phyloP scores from a whole-genome alignment of 306 rosid species.

The Acacia melanoxylon region DNA sequence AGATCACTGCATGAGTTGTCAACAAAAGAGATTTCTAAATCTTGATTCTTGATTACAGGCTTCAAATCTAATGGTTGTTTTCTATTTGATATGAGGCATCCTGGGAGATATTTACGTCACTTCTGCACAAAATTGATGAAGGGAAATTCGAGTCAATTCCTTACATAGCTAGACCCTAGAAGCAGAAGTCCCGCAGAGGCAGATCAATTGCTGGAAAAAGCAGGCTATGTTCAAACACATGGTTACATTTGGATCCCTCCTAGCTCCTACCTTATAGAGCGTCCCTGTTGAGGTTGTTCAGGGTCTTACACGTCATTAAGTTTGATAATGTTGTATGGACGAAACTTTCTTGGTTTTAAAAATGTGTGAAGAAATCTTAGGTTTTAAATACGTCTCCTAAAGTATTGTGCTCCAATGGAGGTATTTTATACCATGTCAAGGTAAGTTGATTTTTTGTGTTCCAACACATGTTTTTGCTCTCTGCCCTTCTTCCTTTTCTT shows the following conservation, averaged over 20 bases:
- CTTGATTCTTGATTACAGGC: conserved; percentile 13
- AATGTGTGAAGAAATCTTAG: no score
- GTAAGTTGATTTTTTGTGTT: no score
- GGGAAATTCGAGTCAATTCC: conserved; percentile 73
- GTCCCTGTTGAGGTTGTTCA: background rate
- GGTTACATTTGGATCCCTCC: conserved; percentile 97
- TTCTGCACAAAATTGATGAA: conserved; percentile 77
- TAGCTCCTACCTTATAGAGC: conserved; percentile 66
- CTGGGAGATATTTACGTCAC: conserved; percentile 98
- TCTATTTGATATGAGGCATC: conserved; percentile 68
- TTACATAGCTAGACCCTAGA: conserved; percentile 72
- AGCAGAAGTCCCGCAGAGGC: conserved; percentile 93
- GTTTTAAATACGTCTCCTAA: no score
- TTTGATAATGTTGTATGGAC: no score
- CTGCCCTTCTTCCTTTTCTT: no score
- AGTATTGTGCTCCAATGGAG: no score
- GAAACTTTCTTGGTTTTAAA: no score
- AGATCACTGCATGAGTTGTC: conserved; percentile 2
- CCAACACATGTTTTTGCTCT: rapidly evolving
- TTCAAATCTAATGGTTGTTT: conserved; percentile 7
- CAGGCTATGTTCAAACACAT: conserved; percentile 88
- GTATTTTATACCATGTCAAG: no score
- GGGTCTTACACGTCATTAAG: no score
- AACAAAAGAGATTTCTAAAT: background rate
- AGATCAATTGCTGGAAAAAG: conserved; percentile 68